Evolutionary conservation across 768 basidiomycete genomes (phyloP), one percentile per base, ranked within the genome.

Genomic region (Lactarius psammicola): DNA sequence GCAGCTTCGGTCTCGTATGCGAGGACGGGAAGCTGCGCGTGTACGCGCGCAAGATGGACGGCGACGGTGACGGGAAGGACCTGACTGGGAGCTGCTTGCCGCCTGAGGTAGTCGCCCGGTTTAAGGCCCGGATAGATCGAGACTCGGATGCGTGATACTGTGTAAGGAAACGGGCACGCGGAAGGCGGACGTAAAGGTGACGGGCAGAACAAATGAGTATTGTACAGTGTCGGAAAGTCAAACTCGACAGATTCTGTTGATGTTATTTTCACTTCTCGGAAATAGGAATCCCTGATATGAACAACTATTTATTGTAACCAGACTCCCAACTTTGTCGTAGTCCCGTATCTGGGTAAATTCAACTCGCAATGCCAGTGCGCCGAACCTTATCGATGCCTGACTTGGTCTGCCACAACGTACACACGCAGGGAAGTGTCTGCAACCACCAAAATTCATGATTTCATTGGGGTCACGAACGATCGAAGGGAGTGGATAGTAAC

Each of bases 1-100:
- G 61, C 33, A 30, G 57, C 9, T 62, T 67, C 51, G 59, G 66
- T 34, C 51, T 67, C 0, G 31, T 67, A 40, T 67, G 61, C 42
- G 56, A 59, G 28, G n/a, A 40, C 8, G 66, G 66, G 2, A 1
- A 54, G 49, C 5, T 67, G 34, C 40, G 33, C 4, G 66, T 38
- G 34, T 67, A 67, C 42, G 66, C 15, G 17, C 51, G 40, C 8
- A 59, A 34, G 8, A 15, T 3, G 44, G 44, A 9, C 6, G 44
- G 1, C 5, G 60, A 42, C 2, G 26, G 26, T 33, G 58, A 42
- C 13, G 49, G 23, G 13, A 49, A 26, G 23, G 26, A 13, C 23
- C 10, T 46, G 44, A 1, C 9, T n/a, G 44, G 20, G 65, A 58
- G 51, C 40, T 63, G 57, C 38, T 28, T 67, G 57, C 66, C 61